Percentiles rank a stretch among this genome's conserved stretches.
These are phyloP conservation scores for Cryptosporidium sp. DNA, from an alignment of 169 alveolate genomes.

Conservation along the genomic window DNA sequence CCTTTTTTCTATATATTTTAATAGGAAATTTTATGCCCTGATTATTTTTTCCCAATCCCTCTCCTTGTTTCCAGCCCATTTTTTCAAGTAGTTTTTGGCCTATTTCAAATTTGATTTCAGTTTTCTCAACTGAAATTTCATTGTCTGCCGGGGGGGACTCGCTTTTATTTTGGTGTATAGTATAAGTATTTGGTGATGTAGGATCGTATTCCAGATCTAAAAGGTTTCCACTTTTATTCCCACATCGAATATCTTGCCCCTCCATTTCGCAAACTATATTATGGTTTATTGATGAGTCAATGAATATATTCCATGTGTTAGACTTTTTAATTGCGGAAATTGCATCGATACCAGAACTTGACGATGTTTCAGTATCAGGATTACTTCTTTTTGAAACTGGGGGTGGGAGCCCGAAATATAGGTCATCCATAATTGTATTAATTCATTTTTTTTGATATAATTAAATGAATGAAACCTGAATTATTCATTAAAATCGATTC, in stretches of 20 bases:
- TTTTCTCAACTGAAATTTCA: not conserved
- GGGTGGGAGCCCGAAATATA: slow-evolving; percentile 69
- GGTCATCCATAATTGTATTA: slow-evolving; percentile 7
- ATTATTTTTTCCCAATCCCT: slow-evolving; percentile 54
- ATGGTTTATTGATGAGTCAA: not conserved
- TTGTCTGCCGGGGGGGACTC: not conserved
- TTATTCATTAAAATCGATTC: not conserved
- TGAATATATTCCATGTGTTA: slow-evolving; percentile 11
- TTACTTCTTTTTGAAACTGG: slow-evolving; percentile 10
- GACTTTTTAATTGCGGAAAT: not conserved
- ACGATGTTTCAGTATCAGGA: not conserved
- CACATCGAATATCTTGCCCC: not conserved
- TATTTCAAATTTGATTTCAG: not conserved
- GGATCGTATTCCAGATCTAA: slow-evolving; percentile 49
- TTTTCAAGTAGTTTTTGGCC: slow-evolving; percentile 45
- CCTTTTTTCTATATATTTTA: not conserved
- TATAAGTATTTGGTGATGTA: slow-evolving; percentile 26
- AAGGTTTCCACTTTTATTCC: not conserved
- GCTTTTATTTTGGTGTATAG: not conserved
- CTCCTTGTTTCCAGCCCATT: slow-evolving; percentile 74
- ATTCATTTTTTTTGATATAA: not conserved
- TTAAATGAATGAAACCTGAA: not conserved
- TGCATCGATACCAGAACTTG: not conserved
- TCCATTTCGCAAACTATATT: not conserved
- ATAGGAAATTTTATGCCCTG: slow-evolving; percentile 71